phyloP scores from a whole-genome alignment of 192 early-diverging fungal genomes.

The Coemansia sp. region DNA sequence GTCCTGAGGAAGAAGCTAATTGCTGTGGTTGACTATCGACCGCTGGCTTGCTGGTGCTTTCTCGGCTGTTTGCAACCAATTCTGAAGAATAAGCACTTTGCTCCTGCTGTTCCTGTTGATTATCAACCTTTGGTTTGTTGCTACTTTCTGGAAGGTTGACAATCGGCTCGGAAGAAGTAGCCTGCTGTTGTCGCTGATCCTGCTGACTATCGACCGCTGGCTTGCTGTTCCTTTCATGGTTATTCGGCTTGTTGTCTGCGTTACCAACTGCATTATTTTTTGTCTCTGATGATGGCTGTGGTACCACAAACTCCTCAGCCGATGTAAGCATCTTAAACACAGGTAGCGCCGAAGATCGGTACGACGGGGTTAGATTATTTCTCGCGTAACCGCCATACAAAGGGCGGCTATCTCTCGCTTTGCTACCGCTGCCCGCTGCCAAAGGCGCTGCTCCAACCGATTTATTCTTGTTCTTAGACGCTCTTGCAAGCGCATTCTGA shows the following conservation, averaged over 20 bases:
- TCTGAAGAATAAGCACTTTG: neutral
- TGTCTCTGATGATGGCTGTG: neutral
- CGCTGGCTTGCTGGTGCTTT: neutral
- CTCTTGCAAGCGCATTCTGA: neutral
- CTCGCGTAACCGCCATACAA: conserved; percentile 18
- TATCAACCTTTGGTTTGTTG: neutral
- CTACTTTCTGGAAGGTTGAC: no score
- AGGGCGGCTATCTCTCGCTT: neutral
- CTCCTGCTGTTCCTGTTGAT: neutral
- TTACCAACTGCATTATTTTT: neutral
- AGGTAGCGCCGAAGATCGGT: conserved; percentile 7
- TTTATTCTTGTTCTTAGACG: neutral
- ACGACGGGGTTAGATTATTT: conserved; percentile 20
- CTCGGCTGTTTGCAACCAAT: neutral
- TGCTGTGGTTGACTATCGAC: neutral
- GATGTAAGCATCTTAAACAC: conserved; percentile 21
- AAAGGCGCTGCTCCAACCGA: neutral
- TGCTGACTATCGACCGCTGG: no score
- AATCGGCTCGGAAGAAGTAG: no score
- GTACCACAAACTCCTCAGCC: conserved; percentile 8
- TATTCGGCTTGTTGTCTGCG: neutral
- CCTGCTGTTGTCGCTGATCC: no score
- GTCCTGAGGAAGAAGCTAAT: neutral
- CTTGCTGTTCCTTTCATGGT: neutral
- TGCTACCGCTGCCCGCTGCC: neutral